Conservation (phyloP, 148 eudicot genomes). For the Diospyros kaki region DNA sequence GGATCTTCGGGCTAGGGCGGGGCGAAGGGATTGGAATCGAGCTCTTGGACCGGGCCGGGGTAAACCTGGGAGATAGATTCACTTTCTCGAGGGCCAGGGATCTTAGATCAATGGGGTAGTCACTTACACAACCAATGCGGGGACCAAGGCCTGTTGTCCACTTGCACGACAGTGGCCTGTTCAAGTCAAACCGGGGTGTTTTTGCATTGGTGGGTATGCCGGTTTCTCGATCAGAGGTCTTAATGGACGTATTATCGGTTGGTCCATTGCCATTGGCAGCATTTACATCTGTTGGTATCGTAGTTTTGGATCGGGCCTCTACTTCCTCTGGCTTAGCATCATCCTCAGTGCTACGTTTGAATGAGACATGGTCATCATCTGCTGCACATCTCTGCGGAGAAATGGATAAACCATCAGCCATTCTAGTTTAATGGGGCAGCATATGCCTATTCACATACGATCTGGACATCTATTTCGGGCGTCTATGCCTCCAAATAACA, state of each 20-base stretch:
- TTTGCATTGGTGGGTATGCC: not conserved
- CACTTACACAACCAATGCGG: constrained; percentile 42
- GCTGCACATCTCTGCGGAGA: constrained; percentile 18
- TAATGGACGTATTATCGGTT: not conserved
- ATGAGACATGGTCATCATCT: constrained; percentile 15
- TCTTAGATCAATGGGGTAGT: constrained; percentile 38
- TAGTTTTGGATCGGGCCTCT: not conserved
- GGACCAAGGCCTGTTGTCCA: constrained; percentile 42
- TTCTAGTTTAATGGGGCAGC: no score
- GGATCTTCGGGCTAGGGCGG: constrained; percentile 37
- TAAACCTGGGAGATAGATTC: constrained; percentile 30
- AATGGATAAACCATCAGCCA: constrained; percentile 5
- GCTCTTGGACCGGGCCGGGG: constrained; percentile 14
- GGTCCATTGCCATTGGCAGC: constrained; percentile 2
- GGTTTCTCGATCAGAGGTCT: not conserved
- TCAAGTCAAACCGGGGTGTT: constrained; percentile 16
- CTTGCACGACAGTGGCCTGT: constrained; percentile 31
- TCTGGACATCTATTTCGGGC: no score
- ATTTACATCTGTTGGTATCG: not conserved
- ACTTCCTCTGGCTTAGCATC: not conserved
- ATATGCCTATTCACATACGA: no score
- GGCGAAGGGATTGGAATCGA: constrained; percentile 45
- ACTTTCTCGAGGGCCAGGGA: constrained; percentile 40
- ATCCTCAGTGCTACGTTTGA: constrained; percentile 3
- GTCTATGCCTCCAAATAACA: not conserved